phyloP scores from a whole-genome alignment of 176 grass and related monocot species.

The Ampelocalamus luodianensis region DNA sequence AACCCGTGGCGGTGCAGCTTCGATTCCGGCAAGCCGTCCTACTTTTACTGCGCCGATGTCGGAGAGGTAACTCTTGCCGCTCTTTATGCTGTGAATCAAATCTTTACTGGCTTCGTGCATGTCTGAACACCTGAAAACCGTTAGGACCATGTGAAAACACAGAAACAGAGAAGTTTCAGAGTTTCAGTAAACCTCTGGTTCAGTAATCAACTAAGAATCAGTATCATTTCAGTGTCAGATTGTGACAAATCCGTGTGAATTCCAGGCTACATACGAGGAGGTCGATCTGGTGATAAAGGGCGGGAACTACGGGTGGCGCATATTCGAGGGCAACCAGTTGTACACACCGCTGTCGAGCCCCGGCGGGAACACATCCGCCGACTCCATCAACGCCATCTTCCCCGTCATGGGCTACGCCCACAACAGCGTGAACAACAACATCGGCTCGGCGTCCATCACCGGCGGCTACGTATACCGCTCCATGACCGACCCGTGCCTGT shows the following conservation, averaged over 20 bases:
- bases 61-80: slow-evolving; percentile 53
- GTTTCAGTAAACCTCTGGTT: background rate
- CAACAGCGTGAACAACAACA: slow-evolving; percentile 56
- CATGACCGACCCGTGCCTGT: slow-evolving; percentile 69
- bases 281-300: slow-evolving; percentile 71
- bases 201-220: background rate
- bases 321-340: slow-evolving; percentile 51
- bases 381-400: slow-evolving; percentile 65
- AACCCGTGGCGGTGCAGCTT: slow-evolving; percentile 91
- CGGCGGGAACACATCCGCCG: slow-evolving; percentile 72
- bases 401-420: slow-evolving; percentile 76
- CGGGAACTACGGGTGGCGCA: slow-evolving; percentile 91
- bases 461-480: slow-evolving; percentile 84
- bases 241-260: background rate
- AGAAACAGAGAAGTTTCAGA: background rate
- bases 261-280: slow-evolving; percentile 65
- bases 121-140: background rate
- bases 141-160: background rate
- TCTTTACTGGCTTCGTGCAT: no score
- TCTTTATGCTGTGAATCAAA: no score
- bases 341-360: slow-evolving; percentile 50
- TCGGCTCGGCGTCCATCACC: slow-evolving; percentile 71
- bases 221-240: background rate
- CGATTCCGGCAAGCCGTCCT: slow-evolving; percentile 65
- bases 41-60: slow-evolving; percentile 75